phyloP scores from a whole-genome alignment of 2,329 filamentous ascomycete species.

The Cercospora sojina region DNA sequence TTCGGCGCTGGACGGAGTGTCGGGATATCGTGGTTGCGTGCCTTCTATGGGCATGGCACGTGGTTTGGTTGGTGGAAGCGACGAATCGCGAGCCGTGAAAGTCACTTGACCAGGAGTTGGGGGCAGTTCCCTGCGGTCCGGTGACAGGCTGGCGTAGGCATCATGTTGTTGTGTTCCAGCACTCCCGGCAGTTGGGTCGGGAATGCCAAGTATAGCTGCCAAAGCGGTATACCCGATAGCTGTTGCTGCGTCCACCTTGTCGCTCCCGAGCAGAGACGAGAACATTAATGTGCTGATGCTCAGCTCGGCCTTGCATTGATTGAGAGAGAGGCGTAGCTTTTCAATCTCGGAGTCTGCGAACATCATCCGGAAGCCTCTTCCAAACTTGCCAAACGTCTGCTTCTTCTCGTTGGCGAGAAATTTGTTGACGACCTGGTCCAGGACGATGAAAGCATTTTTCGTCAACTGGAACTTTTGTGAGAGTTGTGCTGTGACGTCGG shows the following conservation, averaged over 20 bases:
- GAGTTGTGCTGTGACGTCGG: constrained; percentile 63
- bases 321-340: constrained; percentile 58
- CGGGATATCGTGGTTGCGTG: constrained; percentile 8
- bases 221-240: constrained; percentile 68
- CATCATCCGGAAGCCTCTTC: constrained; percentile 63
- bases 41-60: not conserved
- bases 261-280: constrained; percentile 61
- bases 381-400: constrained; percentile 59
- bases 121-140: constrained; percentile 13
- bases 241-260: constrained; percentile 58
- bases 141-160: constrained; percentile 13
- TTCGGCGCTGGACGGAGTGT: not conserved
- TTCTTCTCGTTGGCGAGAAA: constrained; percentile 63
- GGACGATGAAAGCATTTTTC: constrained; percentile 60
- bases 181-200: constrained; percentile 19
- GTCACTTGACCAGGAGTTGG: constrained; percentile 4
- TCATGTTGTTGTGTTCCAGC: not conserved
- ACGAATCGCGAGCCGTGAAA: constrained; percentile 7
- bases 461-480: constrained; percentile 63
- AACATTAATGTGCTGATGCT: constrained; percentile 53
- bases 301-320: constrained; percentile 60
- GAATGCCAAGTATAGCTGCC: constrained; percentile 59
- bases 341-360: constrained; percentile 62
- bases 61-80: not conserved
- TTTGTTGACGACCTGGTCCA: constrained; percentile 63